Base-by-base conservation (phyloP, 2,329 filamentous ascomycete genomes). In the Ceratocystis huliohia region DNA sequence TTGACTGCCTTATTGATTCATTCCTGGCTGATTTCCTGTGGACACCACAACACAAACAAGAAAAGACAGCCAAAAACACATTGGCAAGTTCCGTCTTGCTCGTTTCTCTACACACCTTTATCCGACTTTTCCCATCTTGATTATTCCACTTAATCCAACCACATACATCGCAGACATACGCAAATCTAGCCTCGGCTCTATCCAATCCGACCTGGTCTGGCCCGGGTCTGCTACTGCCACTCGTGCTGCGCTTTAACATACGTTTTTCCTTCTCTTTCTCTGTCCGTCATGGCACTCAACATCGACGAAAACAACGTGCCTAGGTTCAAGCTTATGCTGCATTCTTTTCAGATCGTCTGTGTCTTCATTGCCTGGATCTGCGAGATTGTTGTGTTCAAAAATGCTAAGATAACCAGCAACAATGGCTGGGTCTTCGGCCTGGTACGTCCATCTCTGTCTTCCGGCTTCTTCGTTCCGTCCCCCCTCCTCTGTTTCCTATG, bases 341-440 rank as follows among this genome's bases (percentile, higher is more conserved):
- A 87, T 74, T 74, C 77, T 64, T 73, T 76, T 66, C 84, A 87
- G 75, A 78, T 81, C 67, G 69, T 82, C 61, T 71, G 84, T 28
- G 80, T 77, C 59, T 77, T 86, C 61, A 76, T 85, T 28, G 76
- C 80, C 70, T 86, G 83, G 78, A 77, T 80, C 67, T 76, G 87
- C 68, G 81, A 83, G 70, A 85, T 87, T 70, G 77, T 81, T 28
- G 78, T 87, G 59, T 85, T 87, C 72, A 77, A 77, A 50, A 75
- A 76, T 65, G 76, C 82, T 4, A 73, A 72, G 22, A 78, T 87
- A 69, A 80, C 79, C 66, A 83, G 83, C 44, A 79, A 82, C 69
- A 82, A 82, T 73, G 83, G 80, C 69, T 87, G 84, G 84, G 80
- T 82, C 0, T 87, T 87, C 69, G 84, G 77, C 70, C 78, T 86